phyloP scores from a whole-genome alignment of 1,139 yeast species.

The Pichia sp. region DNA sequence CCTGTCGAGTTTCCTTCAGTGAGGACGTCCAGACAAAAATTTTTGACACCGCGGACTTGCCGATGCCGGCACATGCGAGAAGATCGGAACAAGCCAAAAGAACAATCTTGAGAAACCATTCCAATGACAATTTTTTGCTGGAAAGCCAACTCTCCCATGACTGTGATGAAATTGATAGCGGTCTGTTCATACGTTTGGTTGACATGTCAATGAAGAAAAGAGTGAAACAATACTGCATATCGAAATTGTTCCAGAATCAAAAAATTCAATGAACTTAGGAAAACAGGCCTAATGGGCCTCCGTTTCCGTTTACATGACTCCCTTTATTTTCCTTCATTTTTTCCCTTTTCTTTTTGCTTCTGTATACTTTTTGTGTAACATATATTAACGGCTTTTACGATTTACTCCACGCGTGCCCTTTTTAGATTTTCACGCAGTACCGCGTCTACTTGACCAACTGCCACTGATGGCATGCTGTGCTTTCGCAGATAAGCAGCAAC shows the following conservation, averaged over 20 bases:
- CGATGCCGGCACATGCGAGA: not conserved
- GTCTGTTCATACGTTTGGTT: not conserved
- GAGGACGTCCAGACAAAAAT: not conserved
- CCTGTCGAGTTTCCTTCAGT: not conserved
- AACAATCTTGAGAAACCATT: not conserved
- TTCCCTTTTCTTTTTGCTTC: not conserved
- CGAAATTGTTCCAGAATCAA: not conserved
- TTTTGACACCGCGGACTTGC: not conserved
- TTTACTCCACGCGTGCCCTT: not conserved
- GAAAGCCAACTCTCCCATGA: not conserved
- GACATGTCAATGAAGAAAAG: not conserved
- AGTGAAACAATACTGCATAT: not conserved
- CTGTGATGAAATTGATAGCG: conserved; percentile 1
- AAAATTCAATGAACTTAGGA: not conserved
- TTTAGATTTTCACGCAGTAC: no score
- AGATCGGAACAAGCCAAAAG: not conserved
- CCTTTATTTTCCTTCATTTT: not conserved
- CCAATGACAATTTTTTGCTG: not conserved
- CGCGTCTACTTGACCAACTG: no score
- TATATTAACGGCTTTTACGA: not conserved
- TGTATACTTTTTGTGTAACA: not conserved
- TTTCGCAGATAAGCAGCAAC: no score
- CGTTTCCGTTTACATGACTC: not conserved
- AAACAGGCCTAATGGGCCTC: not conserved
- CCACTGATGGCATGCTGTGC: no score